These are phyloP conservation scores for Quercus phellos DNA, from an alignment of 331 rosid species.

Conservation along the genomic window DNA sequence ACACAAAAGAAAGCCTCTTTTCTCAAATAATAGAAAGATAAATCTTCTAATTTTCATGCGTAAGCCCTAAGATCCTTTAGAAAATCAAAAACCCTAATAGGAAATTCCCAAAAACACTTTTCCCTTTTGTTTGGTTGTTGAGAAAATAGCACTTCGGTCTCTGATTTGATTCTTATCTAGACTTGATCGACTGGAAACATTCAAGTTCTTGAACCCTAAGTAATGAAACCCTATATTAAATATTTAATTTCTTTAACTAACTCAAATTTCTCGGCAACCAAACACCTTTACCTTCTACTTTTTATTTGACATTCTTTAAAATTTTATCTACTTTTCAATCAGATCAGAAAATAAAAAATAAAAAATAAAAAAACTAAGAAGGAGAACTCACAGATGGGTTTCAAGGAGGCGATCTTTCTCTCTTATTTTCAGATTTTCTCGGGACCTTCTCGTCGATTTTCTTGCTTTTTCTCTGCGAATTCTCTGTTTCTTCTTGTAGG, in stretches of 20 bases:
- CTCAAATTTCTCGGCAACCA: background rate
- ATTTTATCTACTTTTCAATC: background rate
- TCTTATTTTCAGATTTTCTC: background rate
- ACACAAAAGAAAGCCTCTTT: background rate
- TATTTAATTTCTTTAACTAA: background rate
- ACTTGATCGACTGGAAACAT: no score
- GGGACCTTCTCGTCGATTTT: background rate
- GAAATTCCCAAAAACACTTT: background rate
- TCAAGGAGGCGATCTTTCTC: background rate
- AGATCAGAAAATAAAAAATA: background rate
- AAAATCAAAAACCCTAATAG: background rate
- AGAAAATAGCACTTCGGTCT: background rate
- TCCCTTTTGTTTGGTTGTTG: background rate
- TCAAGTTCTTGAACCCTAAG: background rate
- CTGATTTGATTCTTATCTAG: no score
- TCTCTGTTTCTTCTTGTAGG: background rate
- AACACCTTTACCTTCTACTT: background rate
- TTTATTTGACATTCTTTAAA: no score
- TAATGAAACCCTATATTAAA: background rate
- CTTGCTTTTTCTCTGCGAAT: background rate
- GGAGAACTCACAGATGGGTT: slow-evolving; percentile 8
- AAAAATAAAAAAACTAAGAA: background rate
- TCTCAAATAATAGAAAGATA: background rate
- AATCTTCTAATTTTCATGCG: background rate
- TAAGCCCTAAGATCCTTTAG: background rate